Evolutionary conservation across 164 flowering plant species (phyloP).

Genomic region (Santalum album): DNA sequence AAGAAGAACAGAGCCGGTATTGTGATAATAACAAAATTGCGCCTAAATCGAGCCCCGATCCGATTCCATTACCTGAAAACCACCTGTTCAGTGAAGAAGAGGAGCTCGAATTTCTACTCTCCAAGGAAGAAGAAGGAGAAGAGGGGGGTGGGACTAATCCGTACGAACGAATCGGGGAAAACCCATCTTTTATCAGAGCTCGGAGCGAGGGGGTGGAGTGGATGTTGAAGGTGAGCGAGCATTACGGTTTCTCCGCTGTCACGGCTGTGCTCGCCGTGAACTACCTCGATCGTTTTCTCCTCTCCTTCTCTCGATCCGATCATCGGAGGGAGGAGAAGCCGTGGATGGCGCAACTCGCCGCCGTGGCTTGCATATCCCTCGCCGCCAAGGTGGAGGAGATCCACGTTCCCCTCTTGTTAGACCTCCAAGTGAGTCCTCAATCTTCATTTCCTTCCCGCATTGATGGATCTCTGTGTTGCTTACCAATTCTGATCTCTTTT

Average conservation of each 20-base stretch:
- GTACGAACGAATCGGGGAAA: slow-evolving; percentile 8
- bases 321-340: slow-evolving; percentile 51
- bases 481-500: background rate
- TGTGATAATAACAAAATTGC: too few relatives aligned
- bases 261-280: slow-evolving; percentile 71
- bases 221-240: slow-evolving; percentile 56
- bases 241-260: slow-evolving; percentile 51
- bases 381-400: slow-evolving; percentile 92
- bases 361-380: slow-evolving; percentile 81
- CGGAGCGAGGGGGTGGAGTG: slow-evolving; percentile 60
- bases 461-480: background rate
- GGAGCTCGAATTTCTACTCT: slow-evolving; percentile 37
- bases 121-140: slow-evolving; percentile 41
- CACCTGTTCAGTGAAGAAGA: slow-evolving; percentile 61
- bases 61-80: slow-evolving; percentile 20
- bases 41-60: slow-evolving; percentile 1
- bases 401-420: slow-evolving; percentile 69
- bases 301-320: slow-evolving; percentile 18
- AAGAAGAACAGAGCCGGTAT: slow-evolving; percentile 3
- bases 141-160: too few relatives aligned
- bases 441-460: background rate
- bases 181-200: slow-evolving; percentile 28
- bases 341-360: slow-evolving; percentile 77
- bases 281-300: slow-evolving; percentile 67
- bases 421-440: slow-evolving; percentile 47